phyloP scores from a whole-genome alignment of 108 stramenopile species.

The Cyclostephanos invisitatus region DNA sequence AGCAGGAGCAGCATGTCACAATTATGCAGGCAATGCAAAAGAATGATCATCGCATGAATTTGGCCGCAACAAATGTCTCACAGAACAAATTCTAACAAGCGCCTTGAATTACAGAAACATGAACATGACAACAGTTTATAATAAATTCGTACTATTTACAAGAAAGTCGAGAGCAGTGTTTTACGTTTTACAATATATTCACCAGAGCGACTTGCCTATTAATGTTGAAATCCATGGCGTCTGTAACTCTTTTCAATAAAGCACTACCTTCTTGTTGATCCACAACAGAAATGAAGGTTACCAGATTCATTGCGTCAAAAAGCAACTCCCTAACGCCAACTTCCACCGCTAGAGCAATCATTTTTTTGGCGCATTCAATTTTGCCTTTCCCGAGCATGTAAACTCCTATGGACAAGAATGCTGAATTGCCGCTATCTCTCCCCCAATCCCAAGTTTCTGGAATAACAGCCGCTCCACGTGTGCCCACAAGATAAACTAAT shows the following conservation, averaged over 20 bases:
- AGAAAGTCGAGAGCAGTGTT: too few relatives aligned
- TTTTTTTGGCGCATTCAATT: slow-evolving; percentile 41
- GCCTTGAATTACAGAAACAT: slow-evolving; percentile 1
- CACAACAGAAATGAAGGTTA: slow-evolving; percentile 19
- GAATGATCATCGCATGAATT: slow-evolving; percentile 26
- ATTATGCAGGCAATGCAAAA: slow-evolving; percentile 52
- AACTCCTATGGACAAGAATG: slow-evolving; percentile 63
- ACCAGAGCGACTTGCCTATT: slow-evolving; percentile 17
- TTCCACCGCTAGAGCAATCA: slow-evolving; percentile 13
- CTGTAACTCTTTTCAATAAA: slow-evolving; percentile 21
- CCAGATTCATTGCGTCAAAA: slow-evolving; percentile 46
- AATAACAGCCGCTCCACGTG: slow-evolving; percentile 54
- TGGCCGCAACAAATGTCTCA: slow-evolving; percentile 14
- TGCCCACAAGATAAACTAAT: slow-evolving; percentile 60
- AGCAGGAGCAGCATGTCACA: slow-evolving; percentile 52
- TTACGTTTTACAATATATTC: slow-evolving; percentile 1
- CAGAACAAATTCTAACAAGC: slow-evolving; percentile 13
- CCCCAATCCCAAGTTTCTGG: slow-evolving; percentile 60
- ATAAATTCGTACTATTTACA: not conserved
- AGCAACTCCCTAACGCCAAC: slow-evolving; percentile 32
- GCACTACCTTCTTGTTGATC: slow-evolving; percentile 28
- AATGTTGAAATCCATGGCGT: slow-evolving; percentile 19
- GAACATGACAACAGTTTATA: not conserved
- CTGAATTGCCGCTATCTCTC: slow-evolving; percentile 49
- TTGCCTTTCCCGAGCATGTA: slow-evolving; percentile 69